These are phyloP conservation scores for Dothideomycetes sp. DNA, from an alignment of 2,329 filamentous ascomycete genomes.

Conservation along the genomic window DNA sequence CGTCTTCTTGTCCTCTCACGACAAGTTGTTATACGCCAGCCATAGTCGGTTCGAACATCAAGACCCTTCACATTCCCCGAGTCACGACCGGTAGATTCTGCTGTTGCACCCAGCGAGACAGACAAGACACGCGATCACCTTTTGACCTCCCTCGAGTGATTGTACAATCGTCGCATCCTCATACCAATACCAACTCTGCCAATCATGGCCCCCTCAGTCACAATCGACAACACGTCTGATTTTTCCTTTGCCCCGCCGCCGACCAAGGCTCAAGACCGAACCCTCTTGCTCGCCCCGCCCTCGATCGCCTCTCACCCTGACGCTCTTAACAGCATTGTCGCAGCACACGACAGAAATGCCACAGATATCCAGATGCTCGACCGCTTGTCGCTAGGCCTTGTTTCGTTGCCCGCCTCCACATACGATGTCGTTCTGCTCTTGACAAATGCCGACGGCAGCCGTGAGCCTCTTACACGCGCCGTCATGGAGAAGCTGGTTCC, in stretches of 20 bases:
- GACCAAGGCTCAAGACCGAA: slow-evolving; percentile 42
- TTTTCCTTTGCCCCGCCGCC: slow-evolving; percentile 21
- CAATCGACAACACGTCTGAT: slow-evolving; percentile 31
- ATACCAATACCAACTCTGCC: too few relatives aligned
- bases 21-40: too few relatives aligned
- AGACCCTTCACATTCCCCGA: too few relatives aligned
- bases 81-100: too few relatives aligned
- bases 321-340: slow-evolving; percentile 61
- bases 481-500: slow-evolving; percentile 61
- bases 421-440: slow-evolving; percentile 84
- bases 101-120: too few relatives aligned
- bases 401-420: slow-evolving; percentile 62
- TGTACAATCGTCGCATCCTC: too few relatives aligned
- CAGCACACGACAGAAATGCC: slow-evolving; percentile 60
- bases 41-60: too few relatives aligned
- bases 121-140: too few relatives aligned
- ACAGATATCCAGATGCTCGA: slow-evolving; percentile 98
- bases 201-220: slow-evolving; percentile 32
- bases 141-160: too few relatives aligned
- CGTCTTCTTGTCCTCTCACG: too few relatives aligned
- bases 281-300: slow-evolving; percentile 80
- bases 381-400: slow-evolving; percentile 72
- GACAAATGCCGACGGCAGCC: slow-evolving; percentile 62
- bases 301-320: slow-evolving; percentile 81
- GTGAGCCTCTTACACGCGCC: slow-evolving; percentile 57